phyloP scores from a whole-genome alignment of 148 eudicot genomes.

The Diospyros lotus region DNA sequence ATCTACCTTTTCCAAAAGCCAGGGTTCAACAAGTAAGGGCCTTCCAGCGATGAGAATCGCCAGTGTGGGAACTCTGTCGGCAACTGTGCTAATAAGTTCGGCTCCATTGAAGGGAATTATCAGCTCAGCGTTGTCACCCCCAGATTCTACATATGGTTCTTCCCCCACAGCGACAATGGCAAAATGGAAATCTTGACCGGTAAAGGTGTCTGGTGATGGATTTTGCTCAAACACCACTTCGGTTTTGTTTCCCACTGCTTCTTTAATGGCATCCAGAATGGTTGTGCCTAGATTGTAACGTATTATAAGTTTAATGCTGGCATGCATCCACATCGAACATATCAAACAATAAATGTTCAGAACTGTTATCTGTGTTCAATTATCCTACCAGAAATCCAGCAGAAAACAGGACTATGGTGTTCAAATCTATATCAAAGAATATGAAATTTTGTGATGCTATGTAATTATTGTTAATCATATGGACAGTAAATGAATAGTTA shows the following conservation, averaged over 20 bases:
- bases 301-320: background rate
- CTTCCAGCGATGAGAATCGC: slow-evolving; percentile 68
- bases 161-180: slow-evolving; percentile 87
- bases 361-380: background rate
- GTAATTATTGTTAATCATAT: background rate
- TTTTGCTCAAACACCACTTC: slow-evolving; percentile 53
- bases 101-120: slow-evolving; percentile 63
- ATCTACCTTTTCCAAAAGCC: slow-evolving; percentile 60
- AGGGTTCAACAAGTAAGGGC: slow-evolving; percentile 62
- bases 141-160: slow-evolving; percentile 73
- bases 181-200: slow-evolving; percentile 45
- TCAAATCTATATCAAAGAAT: background rate
- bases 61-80: slow-evolving; percentile 65
- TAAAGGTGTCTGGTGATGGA: slow-evolving; percentile 56
- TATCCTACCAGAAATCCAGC: background rate
- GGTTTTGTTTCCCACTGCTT: slow-evolving; percentile 42
- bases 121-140: slow-evolving; percentile 65
- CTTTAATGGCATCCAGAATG: slow-evolving; percentile 69
- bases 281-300: slow-evolving; percentile 51
- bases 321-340: background rate
- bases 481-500: no score
- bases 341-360: background rate
- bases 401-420: background rate
- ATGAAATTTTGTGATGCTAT: background rate
- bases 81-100: slow-evolving; percentile 45